Evolutionary conservation across 2,329 filamentous ascomycete species (phyloP).

Genomic region (Xylogone sp.): DNA sequence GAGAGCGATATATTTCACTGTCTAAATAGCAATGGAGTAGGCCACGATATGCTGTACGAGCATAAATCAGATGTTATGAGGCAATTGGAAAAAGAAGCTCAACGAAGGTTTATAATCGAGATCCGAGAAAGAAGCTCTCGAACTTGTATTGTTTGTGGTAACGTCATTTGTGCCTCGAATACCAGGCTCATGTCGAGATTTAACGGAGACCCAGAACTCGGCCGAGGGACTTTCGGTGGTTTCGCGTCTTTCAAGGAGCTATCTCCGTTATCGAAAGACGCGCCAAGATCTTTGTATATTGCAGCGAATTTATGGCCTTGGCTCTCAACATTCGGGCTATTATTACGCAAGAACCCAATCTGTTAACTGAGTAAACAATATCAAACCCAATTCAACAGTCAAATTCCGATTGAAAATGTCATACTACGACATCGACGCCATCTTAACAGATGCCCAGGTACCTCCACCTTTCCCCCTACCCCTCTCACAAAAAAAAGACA

Average conservation of each 20-base stretch:
- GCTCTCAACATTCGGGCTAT: too few relatives aligned
- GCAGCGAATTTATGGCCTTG: too few relatives aligned
- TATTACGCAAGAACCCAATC: too few relatives aligned
- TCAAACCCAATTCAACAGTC: not conserved
- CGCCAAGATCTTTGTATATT: too few relatives aligned
- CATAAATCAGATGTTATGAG: not conserved
- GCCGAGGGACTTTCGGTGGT: not conserved
- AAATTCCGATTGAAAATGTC: constrained; percentile 45
- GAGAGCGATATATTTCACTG: not conserved
- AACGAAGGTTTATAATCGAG: not conserved
- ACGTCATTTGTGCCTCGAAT: constrained; percentile 1
- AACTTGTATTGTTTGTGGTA: not conserved
- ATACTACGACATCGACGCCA: constrained; percentile 82
- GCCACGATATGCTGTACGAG: not conserved
- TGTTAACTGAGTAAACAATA: not conserved
- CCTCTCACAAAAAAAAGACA: not conserved
- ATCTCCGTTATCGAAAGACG: not conserved
- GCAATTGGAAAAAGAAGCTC: not conserved
- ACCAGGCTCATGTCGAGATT: not conserved
- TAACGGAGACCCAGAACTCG: not conserved
- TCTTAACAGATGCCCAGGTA: constrained; percentile 81
- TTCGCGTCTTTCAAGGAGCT: not conserved
- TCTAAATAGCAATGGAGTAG: not conserved
- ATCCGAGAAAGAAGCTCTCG: not conserved
- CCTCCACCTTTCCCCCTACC: constrained; percentile 1